Percentiles rank a stretch among this genome's conserved stretches.
Conservation (phyloP, 306 rosid species). For the Lithocarpus polystachyus region DNA sequence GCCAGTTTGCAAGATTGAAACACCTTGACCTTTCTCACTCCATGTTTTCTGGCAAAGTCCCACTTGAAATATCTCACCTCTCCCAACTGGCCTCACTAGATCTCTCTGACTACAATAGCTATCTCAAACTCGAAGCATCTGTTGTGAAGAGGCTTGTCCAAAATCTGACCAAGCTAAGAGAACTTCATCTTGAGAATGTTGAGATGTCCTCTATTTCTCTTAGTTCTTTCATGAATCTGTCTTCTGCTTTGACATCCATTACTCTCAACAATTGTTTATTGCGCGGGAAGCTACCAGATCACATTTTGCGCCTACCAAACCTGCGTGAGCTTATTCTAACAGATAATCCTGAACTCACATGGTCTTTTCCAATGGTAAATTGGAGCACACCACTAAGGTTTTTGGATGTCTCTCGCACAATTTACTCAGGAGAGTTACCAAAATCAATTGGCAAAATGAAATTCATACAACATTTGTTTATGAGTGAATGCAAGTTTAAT, state of each 20-base stretch:
- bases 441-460: no score
- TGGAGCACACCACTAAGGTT: not conserved
- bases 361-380: not conserved
- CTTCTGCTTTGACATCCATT: not conserved
- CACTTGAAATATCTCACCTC: not conserved
- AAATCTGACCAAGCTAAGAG: not conserved
- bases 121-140: not conserved
- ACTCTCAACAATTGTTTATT: not conserved
- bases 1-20: not conserved
- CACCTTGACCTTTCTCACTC: not conserved
- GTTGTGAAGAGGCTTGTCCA: not conserved
- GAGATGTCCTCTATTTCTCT: not conserved
- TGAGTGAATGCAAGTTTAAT: not conserved
- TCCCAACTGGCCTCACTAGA: slow-evolving; percentile 18
- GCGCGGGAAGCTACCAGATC: not conserved
- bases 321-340: slow-evolving; percentile 2
- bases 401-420: no score
- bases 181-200: not conserved
- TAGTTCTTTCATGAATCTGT: not conserved
- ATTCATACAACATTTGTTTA: no score
- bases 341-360: not conserved
- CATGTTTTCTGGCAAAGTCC: not conserved
- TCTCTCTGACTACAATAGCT: slow-evolving; percentile 27
- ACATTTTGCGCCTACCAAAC: not conserved
- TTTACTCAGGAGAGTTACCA: no score